phyloP scores from a whole-genome alignment of 148 eudicot species.

The Cornus florida region DNA sequence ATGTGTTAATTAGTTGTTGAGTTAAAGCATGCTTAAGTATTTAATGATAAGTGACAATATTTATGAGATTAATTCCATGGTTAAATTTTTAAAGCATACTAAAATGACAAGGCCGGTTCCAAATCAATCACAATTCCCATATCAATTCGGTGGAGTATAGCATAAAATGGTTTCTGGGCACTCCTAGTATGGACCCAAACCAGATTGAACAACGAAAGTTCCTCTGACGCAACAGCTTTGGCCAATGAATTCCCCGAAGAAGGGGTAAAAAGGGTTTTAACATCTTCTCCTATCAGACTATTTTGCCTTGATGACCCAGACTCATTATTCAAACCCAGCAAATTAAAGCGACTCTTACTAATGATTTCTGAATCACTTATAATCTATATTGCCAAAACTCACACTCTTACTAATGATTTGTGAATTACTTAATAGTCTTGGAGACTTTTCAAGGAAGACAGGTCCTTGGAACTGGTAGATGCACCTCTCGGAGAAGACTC shows the following conservation, averaged over 20 bases:
- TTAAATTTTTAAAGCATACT: too few species aligned
- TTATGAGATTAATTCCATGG: too few species aligned
- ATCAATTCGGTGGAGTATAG: slow-evolving; percentile 41
- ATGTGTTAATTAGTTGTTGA: too few species aligned
- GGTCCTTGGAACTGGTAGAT: slow-evolving; percentile 17
- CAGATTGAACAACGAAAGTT: slow-evolving; percentile 36
- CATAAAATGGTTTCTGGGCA: slow-evolving; percentile 39
- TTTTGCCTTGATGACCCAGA: not conserved
- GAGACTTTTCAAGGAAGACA: slow-evolving; percentile 18
- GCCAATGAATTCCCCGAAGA: slow-evolving; percentile 27
- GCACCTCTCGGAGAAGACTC: not conserved
- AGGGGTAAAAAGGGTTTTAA: slow-evolving; percentile 37
- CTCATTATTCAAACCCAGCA: slow-evolving; percentile 28
- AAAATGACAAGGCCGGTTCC: slow-evolving; percentile 39
- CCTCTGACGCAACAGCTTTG: slow-evolving; percentile 24
- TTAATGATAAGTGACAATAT: too few species aligned
- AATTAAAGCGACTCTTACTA: slow-evolving; percentile 10
- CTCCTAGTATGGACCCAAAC: slow-evolving; percentile 36
- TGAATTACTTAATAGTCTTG: slow-evolving; percentile 16
- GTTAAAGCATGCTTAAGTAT: too few species aligned
- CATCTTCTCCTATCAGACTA: slow-evolving; percentile 39
- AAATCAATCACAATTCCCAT: slow-evolving; percentile 45
- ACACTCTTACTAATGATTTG: too few species aligned
- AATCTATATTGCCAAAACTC: too few species aligned
- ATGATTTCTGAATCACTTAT: too few species aligned